Percentiles rank a stretch among this genome's conserved stretches.
phyloP scores from a whole-genome alignment of 2,329 filamentous ascomycete genomes.

The Fusarium sp. region DNA sequence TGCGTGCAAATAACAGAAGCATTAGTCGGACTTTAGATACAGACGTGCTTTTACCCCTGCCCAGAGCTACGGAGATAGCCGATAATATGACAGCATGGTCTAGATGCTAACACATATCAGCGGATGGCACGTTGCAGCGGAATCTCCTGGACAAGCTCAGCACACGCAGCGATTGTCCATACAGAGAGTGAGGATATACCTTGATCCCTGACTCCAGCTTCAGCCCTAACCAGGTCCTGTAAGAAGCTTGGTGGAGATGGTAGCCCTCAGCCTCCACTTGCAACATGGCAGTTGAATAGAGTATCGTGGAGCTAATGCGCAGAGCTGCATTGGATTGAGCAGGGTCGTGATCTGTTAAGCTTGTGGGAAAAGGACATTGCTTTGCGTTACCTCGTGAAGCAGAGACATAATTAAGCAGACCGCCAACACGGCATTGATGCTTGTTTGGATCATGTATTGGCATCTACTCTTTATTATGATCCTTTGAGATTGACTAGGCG shows the following conservation, averaged over 20 bases:
- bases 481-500: too few species aligned
- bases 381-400: not conserved
- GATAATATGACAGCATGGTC: constrained; percentile 15
- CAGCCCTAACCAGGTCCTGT: constrained; percentile 27
- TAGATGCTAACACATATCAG: not conserved
- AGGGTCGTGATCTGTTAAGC: not conserved
- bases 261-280: constrained; percentile 11
- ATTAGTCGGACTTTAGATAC: constrained; percentile 6
- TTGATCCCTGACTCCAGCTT: constrained; percentile 21
- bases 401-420: not conserved
- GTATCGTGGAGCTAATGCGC: constrained; percentile 3
- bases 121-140: constrained; percentile 10
- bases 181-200: not conserved
- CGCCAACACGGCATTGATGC: too few species aligned
- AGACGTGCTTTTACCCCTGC: not conserved
- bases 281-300: constrained; percentile 10
- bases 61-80: constrained; percentile 29
- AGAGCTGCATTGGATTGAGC: constrained; percentile 5
- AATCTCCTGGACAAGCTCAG: not conserved
- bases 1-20: constrained; percentile 10
- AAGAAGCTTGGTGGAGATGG: constrained; percentile 15
- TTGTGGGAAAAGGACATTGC: too few species aligned
- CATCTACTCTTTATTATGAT: too few species aligned
- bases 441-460: too few species aligned
- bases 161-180: not conserved